phyloP scores from a whole-genome alignment of 179 eudicot species.

The Drosera spatulata region DNA sequence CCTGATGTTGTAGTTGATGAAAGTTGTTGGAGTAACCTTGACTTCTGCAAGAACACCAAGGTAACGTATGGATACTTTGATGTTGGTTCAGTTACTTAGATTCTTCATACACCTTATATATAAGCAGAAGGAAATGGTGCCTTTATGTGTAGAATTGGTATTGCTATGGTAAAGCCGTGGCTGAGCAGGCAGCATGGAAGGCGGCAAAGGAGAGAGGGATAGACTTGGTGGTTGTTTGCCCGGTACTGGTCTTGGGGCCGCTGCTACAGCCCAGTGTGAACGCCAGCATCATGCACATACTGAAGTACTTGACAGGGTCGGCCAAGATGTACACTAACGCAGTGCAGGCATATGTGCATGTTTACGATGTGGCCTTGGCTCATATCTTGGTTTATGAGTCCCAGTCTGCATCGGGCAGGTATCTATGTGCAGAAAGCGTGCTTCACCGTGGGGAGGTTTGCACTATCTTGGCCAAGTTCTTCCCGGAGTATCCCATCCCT shows the following conservation, averaged over 20 bases:
- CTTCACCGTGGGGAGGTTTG: slow-evolving; percentile 88
- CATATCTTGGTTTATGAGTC: slow-evolving; percentile 69
- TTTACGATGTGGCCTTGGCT: slow-evolving; percentile 68
- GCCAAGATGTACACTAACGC: slow-evolving; percentile 64
- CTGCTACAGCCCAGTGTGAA: slow-evolving; percentile 61
- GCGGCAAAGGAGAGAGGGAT: slow-evolving; percentile 59
- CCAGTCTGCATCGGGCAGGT: slow-evolving; percentile 52
- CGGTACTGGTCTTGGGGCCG: slow-evolving; percentile 78
- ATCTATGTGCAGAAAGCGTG: slow-evolving; percentile 73
- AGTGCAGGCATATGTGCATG: slow-evolving; percentile 79
- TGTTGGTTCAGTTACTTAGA: too few relatives aligned
- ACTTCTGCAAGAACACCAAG: slow-evolving; percentile 96
- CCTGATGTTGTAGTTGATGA: slow-evolving; percentile 80
- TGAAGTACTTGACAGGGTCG: slow-evolving; percentile 25
- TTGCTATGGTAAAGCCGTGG: slow-evolving; percentile 84
- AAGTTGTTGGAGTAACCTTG: slow-evolving; percentile 96
- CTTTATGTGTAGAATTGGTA: slow-evolving; percentile 60
- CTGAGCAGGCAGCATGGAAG: slow-evolving; percentile 80
- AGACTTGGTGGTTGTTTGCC: slow-evolving; percentile 62
- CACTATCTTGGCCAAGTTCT: slow-evolving; percentile 67
- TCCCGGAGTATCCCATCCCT: slow-evolving; percentile 90
- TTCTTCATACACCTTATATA: too few relatives aligned
- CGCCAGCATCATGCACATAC: slow-evolving; percentile 66
- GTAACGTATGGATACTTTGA: slow-evolving; percentile 13
- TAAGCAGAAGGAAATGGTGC: too few relatives aligned